Base-by-base conservation (phyloP, 805 yeast species). In the Candida takata region DNA sequence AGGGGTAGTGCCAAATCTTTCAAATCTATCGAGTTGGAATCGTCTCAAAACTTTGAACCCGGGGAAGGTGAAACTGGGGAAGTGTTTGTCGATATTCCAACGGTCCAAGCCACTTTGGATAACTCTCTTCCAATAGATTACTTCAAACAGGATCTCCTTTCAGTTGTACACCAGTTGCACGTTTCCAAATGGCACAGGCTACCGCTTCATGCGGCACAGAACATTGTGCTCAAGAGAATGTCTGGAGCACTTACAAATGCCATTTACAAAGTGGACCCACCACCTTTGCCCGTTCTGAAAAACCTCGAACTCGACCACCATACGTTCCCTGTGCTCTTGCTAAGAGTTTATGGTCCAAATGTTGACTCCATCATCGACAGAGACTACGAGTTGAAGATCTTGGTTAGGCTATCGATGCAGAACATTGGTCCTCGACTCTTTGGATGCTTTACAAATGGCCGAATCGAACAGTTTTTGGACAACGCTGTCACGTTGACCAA, bases 181-280 rank as follows among this genome's bases (percentile, higher is more conserved):
- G 76, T 92, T 29, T 72, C 85, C 24, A 80, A 82, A 57, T 92
- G 98, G 98, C 74, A 78, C 48, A 44, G 63, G 45, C 35, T 68
- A 14, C 52, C 55, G 44, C 49, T 17, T 17, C 48, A 49, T 51
- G 44, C 64, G 8, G 57, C 70, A 14, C 64, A 63, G 15, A 58
- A 64, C 26, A 57, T 90, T 27, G 65, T 60, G 16, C 57, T 88
- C 15, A 66, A 61, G 27, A 70, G 95, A 45, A 85, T 92, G 33
- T 74, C 84, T 25, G 97, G 98, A 15, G 98, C 98, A 0, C 69
- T 92, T 56, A 92, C 97, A 15, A 92, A 92, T 57, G 81, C 88
- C 24, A 83, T 90, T 36, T 92, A 82, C 57, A 77, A 77, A 51
- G 72, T 92, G 4, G 79, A 72, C 49, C 79, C 83, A 36, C 77